Evolutionary conservation across 768 basidiomycete genomes (phyloP), one percentile per base, ranked within the genome.

Genomic region (Serpula lacrymans): DNA sequence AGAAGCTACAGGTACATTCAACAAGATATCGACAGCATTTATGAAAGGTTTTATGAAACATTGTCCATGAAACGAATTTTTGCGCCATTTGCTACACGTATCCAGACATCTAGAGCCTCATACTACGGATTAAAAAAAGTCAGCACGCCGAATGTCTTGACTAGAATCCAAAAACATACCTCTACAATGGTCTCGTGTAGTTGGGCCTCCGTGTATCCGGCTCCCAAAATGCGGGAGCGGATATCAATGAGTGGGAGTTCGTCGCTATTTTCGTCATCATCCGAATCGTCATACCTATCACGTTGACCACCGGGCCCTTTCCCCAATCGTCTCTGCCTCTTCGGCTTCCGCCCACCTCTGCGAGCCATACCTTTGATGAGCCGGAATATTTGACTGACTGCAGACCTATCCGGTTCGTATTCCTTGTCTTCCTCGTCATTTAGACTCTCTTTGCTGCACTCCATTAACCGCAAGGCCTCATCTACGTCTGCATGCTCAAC

Each of bases 381-480:
- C 24, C 93, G 75, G 67, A 85, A 94, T 59, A 98, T 89, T 64
- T 88, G 82, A 59, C 84, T 88, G 44, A 80, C 72, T 37, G 77
- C 72, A 16, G 93, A 90, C 49, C 79, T 77, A 57, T 99, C 95
- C 4, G 71, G 70, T 24, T 85, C 84, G 21, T 68, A 65, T 24
- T 80, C 84, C 31, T 74, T 72, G 30, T 85, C 84, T 14, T 80
- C 77, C 9, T 90, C 89, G 32, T 94, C 89, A 40, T 81, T 72
- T 51, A 99, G 67, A 54, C 84, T 90, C 55, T 89, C 87, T 63
- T 98, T 99, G 67, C 88, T 91, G 51, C 88, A 91, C 44, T 93
- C 91, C 94, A 99, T 98, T 46, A 99, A 69, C 27, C 96, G 82
- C 47, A 99, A 70, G 2, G 96, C 96, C 64, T 98, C 96, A 55